A percentile compares a stretch with the other conserved stretches of the same genome.
Evolutionary conservation across 257 asterid species (phyloP).

Genomic region (Solanum lignicaule): DNA sequence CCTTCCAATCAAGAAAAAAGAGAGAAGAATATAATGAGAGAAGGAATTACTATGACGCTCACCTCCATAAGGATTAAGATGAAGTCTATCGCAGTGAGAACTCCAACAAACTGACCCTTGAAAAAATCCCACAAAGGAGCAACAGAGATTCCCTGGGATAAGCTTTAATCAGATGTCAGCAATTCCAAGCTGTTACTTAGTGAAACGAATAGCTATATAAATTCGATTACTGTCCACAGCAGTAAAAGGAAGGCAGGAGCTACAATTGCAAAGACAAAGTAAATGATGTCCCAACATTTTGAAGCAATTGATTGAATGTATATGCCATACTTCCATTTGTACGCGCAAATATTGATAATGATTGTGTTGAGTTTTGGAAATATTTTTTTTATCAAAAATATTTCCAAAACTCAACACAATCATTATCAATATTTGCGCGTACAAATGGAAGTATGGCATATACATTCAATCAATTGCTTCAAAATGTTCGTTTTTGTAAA

Average conservation of each 20-base stretch:
- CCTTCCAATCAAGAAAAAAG: background rate
- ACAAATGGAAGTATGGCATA: background rate
- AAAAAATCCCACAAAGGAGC: constrained; percentile 68
- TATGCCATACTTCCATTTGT: too few species aligned
- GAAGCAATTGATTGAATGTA: too few species aligned
- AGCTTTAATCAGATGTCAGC: constrained; percentile 14
- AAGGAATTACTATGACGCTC: background rate
- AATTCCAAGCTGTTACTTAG: constrained; percentile 6
- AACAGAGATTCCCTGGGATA: constrained; percentile 54
- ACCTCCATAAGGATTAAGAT: constrained; percentile 71
- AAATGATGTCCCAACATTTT: background rate
- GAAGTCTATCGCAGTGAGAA: constrained; percentile 68
- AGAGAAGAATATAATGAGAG: background rate
- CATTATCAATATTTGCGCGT: background rate
- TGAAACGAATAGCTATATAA: background rate
- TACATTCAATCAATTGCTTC: background rate
- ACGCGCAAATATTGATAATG: too few species aligned
- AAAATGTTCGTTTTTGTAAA: background rate
- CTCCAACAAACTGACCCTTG: constrained; percentile 59
- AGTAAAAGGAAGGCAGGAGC: background rate
- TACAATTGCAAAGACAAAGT: background rate
- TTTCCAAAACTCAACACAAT: background rate
- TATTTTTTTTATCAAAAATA: too few species aligned
- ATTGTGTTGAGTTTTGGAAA: too few species aligned
- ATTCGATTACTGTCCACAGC: background rate